Conservation (phyloP, 352 stramenopile species). For the Pythium angustatum region DNA sequence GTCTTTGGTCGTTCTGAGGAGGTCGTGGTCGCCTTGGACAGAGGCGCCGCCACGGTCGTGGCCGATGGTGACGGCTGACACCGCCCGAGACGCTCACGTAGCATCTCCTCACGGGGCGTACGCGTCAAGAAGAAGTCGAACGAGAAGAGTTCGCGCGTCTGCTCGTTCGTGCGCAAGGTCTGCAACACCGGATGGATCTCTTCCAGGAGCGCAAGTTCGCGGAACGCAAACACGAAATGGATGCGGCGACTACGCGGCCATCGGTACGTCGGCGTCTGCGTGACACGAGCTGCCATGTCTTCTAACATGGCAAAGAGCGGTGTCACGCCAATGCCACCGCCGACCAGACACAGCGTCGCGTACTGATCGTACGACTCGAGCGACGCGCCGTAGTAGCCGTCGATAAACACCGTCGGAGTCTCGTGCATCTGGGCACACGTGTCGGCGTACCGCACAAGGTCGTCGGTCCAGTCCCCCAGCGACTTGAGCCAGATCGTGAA, state of each 20-base stretch:
- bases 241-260: constrained; percentile 40
- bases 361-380: constrained; percentile 37
- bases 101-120: constrained; percentile 6
- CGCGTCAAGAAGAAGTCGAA: constrained; percentile 32
- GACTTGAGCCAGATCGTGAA: constrained; percentile 48
- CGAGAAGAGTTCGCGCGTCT: constrained; percentile 26
- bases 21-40: not conserved
- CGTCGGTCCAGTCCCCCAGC: constrained; percentile 41
- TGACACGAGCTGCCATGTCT: constrained; percentile 31
- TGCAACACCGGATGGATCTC: constrained; percentile 32
- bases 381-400: constrained; percentile 46
- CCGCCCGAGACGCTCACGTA: constrained; percentile 21
- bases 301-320: constrained; percentile 42
- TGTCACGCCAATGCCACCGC: constrained; percentile 45
- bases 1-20: not conserved
- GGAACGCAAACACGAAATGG: constrained; percentile 32
- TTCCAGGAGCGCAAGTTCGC: constrained; percentile 38
- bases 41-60: not conserved
- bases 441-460: constrained; percentile 33
- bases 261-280: not conserved
- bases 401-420: constrained; percentile 36
- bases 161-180: constrained; percentile 2
- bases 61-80: not conserved
- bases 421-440: constrained; percentile 31
- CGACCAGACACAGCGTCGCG: constrained; percentile 25